Evolutionary conservation across 768 basidiomycete genomes (phyloP).

Genomic region (Mrakia gelida): DNA sequence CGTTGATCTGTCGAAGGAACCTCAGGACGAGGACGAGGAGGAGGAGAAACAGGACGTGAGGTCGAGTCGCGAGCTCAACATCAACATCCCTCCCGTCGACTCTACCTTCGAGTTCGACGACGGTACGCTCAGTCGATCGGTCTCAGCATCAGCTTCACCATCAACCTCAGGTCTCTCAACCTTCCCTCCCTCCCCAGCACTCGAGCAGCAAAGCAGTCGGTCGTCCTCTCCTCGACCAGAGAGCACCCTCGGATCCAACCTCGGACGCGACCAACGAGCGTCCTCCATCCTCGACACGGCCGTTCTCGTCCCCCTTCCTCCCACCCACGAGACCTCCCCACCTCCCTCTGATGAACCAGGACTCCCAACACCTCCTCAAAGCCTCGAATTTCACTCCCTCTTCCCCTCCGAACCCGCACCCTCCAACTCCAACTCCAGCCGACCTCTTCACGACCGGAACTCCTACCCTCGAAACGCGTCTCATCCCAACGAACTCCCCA

Average conservation of each 20-base stretch:
- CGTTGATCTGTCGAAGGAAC: not conserved
- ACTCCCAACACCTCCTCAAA: not conserved
- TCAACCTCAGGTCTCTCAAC: not conserved
- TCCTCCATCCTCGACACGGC: not conserved
- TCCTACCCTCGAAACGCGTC: not conserved
- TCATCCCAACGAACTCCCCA: not conserved
- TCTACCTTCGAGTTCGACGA: slow-evolving; percentile 9
- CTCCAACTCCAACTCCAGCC: too few relatives aligned
- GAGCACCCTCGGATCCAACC: not conserved
- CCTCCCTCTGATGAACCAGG: not conserved
- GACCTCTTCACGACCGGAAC: not conserved
- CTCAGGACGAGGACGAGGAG: not conserved
- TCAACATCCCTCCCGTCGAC: not conserved
- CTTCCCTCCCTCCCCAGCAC: not conserved
- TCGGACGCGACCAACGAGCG: not conserved
- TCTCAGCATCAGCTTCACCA: not conserved
- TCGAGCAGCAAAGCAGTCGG: not conserved
- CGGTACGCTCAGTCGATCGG: not conserved
- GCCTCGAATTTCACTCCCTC: not conserved
- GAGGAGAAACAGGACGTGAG: not conserved
- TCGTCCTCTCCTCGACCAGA: not conserved
- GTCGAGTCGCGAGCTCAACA: not conserved
- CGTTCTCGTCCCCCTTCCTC: not conserved
- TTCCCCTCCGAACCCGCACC: not conserved
- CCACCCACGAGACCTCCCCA: not conserved